These are phyloP conservation scores for Rhododendron williamsianum DNA, from an alignment of 148 eudicot genomes.

Conservation along the genomic window DNA sequence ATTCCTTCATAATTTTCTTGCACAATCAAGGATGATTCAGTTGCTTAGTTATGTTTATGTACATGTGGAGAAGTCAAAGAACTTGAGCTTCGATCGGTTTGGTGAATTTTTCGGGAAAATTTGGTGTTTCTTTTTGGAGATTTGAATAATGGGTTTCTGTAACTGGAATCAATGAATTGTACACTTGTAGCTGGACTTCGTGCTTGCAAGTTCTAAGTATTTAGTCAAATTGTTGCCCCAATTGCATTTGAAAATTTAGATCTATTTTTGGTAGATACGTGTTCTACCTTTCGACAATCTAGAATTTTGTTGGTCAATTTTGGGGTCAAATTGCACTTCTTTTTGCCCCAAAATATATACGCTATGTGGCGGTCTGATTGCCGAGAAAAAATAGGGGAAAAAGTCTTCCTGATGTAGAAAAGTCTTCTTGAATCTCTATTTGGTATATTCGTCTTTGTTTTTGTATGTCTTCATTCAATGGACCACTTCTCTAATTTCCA, in stretches of 20 bases:
- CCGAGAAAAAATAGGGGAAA: not conserved
- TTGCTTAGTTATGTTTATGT: not conserved
- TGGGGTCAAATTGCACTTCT: not conserved
- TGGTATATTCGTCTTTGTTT: not conserved
- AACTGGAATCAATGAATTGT: not conserved
- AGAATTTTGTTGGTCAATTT: not conserved
- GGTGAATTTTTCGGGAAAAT: not conserved
- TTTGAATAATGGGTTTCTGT: not conserved
- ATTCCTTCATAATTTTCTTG: not conserved
- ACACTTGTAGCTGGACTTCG: not conserved
- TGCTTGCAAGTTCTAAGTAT: not conserved
- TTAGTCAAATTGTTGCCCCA: not conserved
- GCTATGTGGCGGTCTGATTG: not conserved
- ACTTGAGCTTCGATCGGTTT: not conserved
- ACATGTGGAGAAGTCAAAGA: not conserved
- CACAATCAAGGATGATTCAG: not conserved
- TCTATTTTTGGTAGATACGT: conserved; percentile 9
- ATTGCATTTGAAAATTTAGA: conserved; percentile 2
- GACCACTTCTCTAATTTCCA: conserved; percentile 4
- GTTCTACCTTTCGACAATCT: not conserved
- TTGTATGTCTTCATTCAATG: not conserved
- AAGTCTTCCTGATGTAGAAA: not conserved
- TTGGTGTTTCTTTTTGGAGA: not conserved
- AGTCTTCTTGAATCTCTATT: not conserved
- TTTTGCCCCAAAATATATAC: not conserved